Evolutionary conservation across 352 stramenopile genomes (phyloP), one percentile per base, ranked within the genome.

Genomic region (Phytophthora kernoviae): DNA sequence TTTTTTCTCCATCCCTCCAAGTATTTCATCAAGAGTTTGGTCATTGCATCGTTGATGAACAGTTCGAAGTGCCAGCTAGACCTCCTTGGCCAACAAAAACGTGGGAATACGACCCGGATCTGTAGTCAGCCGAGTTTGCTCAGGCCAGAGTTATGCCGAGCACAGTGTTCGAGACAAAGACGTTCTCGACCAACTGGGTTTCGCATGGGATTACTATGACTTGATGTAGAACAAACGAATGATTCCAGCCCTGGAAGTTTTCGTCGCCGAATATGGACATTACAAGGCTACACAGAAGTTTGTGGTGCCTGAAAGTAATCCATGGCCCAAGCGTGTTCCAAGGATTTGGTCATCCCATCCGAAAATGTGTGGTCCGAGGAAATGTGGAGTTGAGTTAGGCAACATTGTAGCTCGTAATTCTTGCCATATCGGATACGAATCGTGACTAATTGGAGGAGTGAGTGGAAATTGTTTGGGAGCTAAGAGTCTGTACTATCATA

Each of bases 91-190:
- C 47, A 12, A 33, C 21, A 14, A 5, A 17, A 6, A 8, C 34
- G 20, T 43, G 32, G 47, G 47, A 32, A 14, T 4, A n/a, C 44
- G 5, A 17, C 26, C 7, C 5, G 47, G 47, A 5, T 22, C 6
- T 20, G 62, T 68, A 32, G 73, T 77, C n/a, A 48, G 70, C 18
- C 67, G 72, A 46, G 68, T 83, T 33, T 64, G 68, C n/a, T 44
- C n/a, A 9, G 58, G 62, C 9, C 37, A 58, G 7, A 47, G 63
- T 33, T 77, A 70, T 37, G 58, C 64, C 26, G 24, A 58, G 9
- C 73, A 80, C 17, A 58, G 77, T 20, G 54, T 56, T 33, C 75
- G 67, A 5, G 74, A 83, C 58, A 58, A 54, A 44, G 68, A 61
- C 14, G 42, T 36, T 4, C 54, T 87, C 3, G 63, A 79, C 14